Evolutionary conservation across 805 yeast genomes (phyloP).

Genomic region (Saccharomycopsis fermentans): DNA sequence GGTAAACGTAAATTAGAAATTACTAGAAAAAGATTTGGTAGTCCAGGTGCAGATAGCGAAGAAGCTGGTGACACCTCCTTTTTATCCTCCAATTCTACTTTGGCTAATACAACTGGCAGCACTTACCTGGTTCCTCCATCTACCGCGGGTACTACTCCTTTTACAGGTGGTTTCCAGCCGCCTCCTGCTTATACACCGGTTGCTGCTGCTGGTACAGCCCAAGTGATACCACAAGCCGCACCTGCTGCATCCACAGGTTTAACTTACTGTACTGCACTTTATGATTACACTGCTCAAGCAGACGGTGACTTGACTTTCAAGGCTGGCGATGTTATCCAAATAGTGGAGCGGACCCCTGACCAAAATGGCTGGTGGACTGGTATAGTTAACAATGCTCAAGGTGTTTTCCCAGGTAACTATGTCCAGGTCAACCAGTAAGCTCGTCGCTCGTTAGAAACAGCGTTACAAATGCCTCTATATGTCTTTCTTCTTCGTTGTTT

Average conservation of each 20-base stretch:
- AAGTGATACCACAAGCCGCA: slow-evolving; percentile 12
- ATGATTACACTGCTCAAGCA: slow-evolving; percentile 88
- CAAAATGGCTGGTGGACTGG: slow-evolving; percentile 99
- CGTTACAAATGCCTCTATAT: neutral
- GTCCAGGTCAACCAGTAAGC: slow-evolving; percentile 55
- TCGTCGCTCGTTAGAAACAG: neutral
- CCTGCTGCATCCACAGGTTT: slow-evolving; percentile 30
- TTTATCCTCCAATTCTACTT: neutral
- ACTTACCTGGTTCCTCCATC: neutral
- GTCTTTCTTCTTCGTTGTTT: neutral
- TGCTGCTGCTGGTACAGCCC: neutral
- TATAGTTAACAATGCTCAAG: slow-evolving; percentile 67
- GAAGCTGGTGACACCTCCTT: slow-evolving; percentile 10
- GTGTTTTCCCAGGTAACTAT: slow-evolving; percentile 94
- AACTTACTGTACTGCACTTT: slow-evolving; percentile 77
- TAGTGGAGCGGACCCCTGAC: slow-evolving; percentile 74
- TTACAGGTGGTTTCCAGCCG: neutral
- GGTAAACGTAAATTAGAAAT: slow-evolving; percentile 78
- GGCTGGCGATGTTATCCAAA: slow-evolving; percentile 80
- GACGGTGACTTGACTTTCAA: slow-evolving; percentile 81
- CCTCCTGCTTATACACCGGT: slow-evolving; percentile 3
- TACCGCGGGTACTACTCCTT: neutral
- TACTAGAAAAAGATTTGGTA: slow-evolving; percentile 65
- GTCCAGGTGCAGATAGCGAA: slow-evolving; percentile 20
- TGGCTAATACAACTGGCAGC: neutral